Percentiles rank a stretch among this genome's conserved stretches.
phyloP scores from a whole-genome alignment of 2,329 filamentous ascomycete genomes.

The Orbilia ellipsospora region DNA sequence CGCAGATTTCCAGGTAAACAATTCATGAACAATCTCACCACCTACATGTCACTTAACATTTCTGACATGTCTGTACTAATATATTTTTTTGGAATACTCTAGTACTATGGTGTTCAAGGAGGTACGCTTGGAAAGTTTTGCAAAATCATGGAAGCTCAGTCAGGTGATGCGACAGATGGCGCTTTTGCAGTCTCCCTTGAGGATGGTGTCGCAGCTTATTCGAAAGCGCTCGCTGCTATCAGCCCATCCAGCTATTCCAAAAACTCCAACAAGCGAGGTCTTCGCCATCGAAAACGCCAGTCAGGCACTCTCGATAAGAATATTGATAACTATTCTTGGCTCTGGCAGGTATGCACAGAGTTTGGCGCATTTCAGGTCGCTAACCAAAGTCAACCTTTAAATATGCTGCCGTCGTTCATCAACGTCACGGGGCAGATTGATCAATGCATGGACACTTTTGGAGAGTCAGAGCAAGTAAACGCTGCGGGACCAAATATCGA shows the following conservation, averaged over 20 bases:
- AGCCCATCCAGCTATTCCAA: conserved; percentile 41
- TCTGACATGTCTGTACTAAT: conserved; percentile 54
- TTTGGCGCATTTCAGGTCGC: conserved; percentile 59
- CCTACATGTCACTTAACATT: conserved; percentile 10
- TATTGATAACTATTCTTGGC: conserved; percentile 54
- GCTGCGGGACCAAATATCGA: conserved; percentile 60
- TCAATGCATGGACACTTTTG: conserved; percentile 63
- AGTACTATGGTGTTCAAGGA: conserved; percentile 63
- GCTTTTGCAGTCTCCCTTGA: conserved; percentile 30
- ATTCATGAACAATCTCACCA: too few species aligned
- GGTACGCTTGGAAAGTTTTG: conserved; percentile 62
- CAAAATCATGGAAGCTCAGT: conserved; percentile 62
- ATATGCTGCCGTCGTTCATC: conserved; percentile 59
- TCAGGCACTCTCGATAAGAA: conserved; percentile 10
- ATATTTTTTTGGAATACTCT: conserved; percentile 32
- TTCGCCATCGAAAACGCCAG: conserved; percentile 17
- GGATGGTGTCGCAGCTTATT: conserved; percentile 32
- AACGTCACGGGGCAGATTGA: conserved; percentile 61
- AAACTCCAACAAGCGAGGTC: not conserved
- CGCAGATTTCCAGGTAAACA: conserved; percentile 60
- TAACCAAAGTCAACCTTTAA: conserved; percentile 51
- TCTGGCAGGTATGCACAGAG: conserved; percentile 61
- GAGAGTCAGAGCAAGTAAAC: conserved; percentile 58
- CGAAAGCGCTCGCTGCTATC: conserved; percentile 43
- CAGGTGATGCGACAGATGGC: conserved; percentile 56